A percentile compares a stretch with the other conserved stretches of the same genome.
These are phyloP conservation scores for Phyllosticta citribraziliensis DNA, from an alignment of 2,329 filamentous ascomycete genomes.

Conservation along the genomic window DNA sequence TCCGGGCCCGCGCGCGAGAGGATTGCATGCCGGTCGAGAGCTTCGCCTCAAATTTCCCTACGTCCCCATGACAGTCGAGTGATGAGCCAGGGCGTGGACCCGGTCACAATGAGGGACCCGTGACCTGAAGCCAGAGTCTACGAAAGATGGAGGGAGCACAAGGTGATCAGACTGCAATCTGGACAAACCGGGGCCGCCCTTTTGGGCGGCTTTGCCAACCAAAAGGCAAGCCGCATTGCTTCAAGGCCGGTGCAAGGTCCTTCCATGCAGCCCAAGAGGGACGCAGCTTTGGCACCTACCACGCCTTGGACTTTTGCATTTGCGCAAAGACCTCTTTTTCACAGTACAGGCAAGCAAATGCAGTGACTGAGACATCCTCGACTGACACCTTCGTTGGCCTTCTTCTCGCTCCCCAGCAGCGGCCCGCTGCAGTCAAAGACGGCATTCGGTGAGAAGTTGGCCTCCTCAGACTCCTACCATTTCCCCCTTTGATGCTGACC, in stretches of 20 bases:
- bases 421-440: background rate
- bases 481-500: background rate
- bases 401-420: background rate
- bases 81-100: background rate
- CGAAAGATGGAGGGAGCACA: background rate
- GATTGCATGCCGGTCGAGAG: background rate
- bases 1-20: background rate
- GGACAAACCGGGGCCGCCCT: background rate
- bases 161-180: background rate
- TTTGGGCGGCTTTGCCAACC: background rate
- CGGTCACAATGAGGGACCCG: background rate
- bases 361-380: background rate
- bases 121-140: background rate
- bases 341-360: background rate
- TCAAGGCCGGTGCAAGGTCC: background rate
- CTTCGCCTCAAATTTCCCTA: background rate
- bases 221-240: conserved; percentile 1
- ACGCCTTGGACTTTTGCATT: background rate
- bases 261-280: background rate
- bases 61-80: background rate
- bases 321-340: background rate
- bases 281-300: background rate
- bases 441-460: background rate
- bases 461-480: background rate
- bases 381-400: background rate